phyloP scores from a whole-genome alignment of 2,329 filamentous ascomycete species.

The Claviceps fusiformis region DNA sequence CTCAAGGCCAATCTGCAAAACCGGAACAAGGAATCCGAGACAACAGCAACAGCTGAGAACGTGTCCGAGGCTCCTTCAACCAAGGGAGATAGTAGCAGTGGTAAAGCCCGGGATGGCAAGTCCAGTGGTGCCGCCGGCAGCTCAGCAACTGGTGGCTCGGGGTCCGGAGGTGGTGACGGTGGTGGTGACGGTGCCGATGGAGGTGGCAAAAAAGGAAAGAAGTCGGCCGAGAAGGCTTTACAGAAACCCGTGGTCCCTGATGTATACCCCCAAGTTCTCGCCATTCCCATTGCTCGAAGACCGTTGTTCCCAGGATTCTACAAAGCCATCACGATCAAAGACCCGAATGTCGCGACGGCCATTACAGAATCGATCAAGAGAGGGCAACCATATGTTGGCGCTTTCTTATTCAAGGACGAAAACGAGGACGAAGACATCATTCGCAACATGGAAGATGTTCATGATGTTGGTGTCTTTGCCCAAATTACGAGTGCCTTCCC shows the following conservation, averaged over 20 bases:
- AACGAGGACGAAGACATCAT: constrained; percentile 89
- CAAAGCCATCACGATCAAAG: constrained; percentile 93
- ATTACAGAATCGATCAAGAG: constrained; percentile 95
- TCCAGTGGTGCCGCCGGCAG: constrained; percentile 26
- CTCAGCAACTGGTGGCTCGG: constrained; percentile 39
- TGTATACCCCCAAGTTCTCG: constrained; percentile 93
- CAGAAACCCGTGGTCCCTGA: constrained; percentile 86
- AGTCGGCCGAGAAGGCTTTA: constrained; percentile 59
- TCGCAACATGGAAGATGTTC: constrained; percentile 76
- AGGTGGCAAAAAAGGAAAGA: constrained; percentile 54
- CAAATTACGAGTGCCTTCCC: constrained; percentile 96
- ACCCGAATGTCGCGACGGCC: constrained; percentile 78
- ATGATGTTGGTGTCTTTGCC: constrained; percentile 93
- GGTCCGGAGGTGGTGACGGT: constrained; percentile 38
- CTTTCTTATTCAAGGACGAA: constrained; percentile 94
- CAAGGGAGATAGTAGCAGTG: constrained; percentile 26
- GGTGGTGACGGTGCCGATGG: constrained; percentile 38
- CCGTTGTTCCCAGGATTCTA: constrained; percentile 97
- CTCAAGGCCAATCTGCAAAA: constrained; percentile 36
- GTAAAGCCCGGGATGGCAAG: constrained; percentile 36
- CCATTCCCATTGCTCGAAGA: constrained; percentile 86
- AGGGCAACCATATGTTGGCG: constrained; percentile 92
- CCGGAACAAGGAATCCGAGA: constrained; percentile 27
- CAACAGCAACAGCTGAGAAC: constrained; percentile 31
- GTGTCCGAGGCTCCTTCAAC: constrained; percentile 31